Percentiles rank a stretch among this genome's conserved stretches.
These are phyloP conservation scores for Pichia ethanolica DNA, from an alignment of 805 yeast species.

Conservation along the genomic window DNA sequence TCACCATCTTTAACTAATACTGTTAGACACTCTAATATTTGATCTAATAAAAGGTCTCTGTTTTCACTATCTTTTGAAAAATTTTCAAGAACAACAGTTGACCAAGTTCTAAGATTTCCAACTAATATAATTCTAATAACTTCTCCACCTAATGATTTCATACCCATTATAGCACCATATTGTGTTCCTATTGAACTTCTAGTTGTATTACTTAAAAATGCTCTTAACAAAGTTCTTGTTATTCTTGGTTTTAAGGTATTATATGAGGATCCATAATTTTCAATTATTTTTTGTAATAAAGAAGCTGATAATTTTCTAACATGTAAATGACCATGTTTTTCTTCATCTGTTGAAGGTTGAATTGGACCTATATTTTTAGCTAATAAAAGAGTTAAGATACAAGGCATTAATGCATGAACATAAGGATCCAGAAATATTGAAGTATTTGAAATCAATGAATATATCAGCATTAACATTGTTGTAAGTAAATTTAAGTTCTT, in stretches of 20 bases:
- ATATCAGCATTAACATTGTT: conserved; percentile 83
- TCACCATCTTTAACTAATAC: conserved; percentile 35
- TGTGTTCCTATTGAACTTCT: conserved; percentile 82
- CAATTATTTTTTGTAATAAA: conserved; percentile 68
- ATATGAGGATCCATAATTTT: conserved; percentile 75
- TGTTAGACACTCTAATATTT: conserved; percentile 47
- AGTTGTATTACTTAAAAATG: conserved; percentile 64
- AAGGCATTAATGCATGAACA: conserved; percentile 96
- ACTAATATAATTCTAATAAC: conserved; percentile 76
- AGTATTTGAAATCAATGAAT: conserved; percentile 74
- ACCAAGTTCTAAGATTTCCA: conserved; percentile 83
- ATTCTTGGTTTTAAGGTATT: conserved; percentile 88
- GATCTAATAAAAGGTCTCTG: conserved; percentile 32
- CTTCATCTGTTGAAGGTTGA: conserved; percentile 15
- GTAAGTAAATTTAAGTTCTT: conserved; percentile 61
- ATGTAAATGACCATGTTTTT: conserved; percentile 36
- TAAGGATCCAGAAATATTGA: conserved; percentile 90
- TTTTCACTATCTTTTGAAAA: conserved; percentile 16
- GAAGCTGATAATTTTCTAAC: conserved; percentile 87
- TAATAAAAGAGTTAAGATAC: conserved; percentile 77
- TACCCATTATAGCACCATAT: conserved; percentile 84
- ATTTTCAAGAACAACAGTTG: conserved; percentile 43
- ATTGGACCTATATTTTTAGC: conserved; percentile 76
- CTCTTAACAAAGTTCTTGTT: conserved; percentile 85
- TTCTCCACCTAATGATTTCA: conserved; percentile 78